Evolutionary conservation across 257 asterid species (phyloP).

Genomic region (Solanum ossicruentum): DNA sequence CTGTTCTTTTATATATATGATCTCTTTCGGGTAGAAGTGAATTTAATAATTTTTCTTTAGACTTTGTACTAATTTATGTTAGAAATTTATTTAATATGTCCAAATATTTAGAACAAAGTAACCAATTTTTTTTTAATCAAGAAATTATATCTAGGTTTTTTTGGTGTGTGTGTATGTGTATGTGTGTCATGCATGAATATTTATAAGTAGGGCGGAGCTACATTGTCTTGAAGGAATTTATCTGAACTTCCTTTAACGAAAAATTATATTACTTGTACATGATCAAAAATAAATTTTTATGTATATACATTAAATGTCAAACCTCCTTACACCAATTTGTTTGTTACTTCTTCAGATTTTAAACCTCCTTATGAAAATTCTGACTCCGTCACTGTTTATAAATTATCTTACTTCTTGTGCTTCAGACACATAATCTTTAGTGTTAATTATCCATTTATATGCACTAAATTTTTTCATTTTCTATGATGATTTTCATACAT

Average conservation of each 20-base stretch:
- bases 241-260: too few species aligned
- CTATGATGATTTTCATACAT: background rate
- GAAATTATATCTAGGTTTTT: background rate
- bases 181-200: background rate
- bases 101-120: background rate
- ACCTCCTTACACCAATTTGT: too few species aligned
- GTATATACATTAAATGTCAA: too few species aligned
- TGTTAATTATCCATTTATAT: background rate
- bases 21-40: background rate
- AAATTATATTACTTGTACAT: too few species aligned
- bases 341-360: too few species aligned
- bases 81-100: background rate
- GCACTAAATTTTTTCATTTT: background rate
- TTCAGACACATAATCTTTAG: slow-evolving; percentile 1
- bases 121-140: too few species aligned
- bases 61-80: background rate
- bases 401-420: background rate
- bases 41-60: background rate
- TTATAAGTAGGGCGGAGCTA: too few species aligned
- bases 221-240: too few species aligned
- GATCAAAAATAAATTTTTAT: too few species aligned
- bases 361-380: too few species aligned
- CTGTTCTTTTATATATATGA: background rate
- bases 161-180: background rate
- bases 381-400: background rate